Percentiles rank a stretch among this genome's conserved stretches.
Evolutionary conservation across 805 yeast species (phyloP).

Genomic region (Saccharomycopsis schoenii): DNA sequence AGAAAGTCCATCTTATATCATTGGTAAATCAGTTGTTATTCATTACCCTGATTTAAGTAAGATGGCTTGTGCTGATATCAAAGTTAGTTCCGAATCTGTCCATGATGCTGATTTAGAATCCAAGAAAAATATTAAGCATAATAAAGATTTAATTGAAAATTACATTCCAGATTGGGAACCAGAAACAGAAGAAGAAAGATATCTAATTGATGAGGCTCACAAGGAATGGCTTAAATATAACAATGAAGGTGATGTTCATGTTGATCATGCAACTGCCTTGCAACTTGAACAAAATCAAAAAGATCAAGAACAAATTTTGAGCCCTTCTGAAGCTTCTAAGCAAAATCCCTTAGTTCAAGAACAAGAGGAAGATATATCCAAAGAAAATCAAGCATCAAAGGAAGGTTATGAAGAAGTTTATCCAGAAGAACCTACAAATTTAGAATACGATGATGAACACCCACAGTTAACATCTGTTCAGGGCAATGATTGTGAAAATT

Average conservation of each 20-base stretch:
- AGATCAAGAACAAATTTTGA: not conserved
- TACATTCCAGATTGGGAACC: conserved; percentile 16
- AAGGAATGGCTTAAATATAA: conserved; percentile 10
- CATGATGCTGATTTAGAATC: conserved; percentile 20
- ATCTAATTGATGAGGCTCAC: conserved; percentile 13
- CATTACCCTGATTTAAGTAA: conserved; percentile 46
- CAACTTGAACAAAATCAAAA: not conserved
- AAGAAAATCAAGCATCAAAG: not conserved
- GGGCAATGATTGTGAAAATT: not conserved
- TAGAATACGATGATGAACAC: not conserved
- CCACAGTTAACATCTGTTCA: not conserved
- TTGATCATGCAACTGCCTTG: conserved; percentile 18
- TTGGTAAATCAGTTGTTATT: conserved; percentile 46
- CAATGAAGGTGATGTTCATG: conserved; percentile 21
- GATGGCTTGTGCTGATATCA: conserved; percentile 56
- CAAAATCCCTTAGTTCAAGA: not conserved
- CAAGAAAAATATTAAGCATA: conserved; percentile 13
- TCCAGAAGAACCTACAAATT: conserved; percentile 5
- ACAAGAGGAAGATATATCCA: not conserved
- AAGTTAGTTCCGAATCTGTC: conserved; percentile 22
- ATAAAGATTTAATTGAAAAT: conserved; percentile 13
- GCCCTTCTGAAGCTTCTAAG: not conserved
- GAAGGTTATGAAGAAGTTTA: conserved; percentile 2
- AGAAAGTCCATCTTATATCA: conserved; percentile 42
- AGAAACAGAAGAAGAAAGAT: conserved; percentile 19